phyloP scores from a whole-genome alignment of 768 basidiomycete genomes.

The Boletus coccyginus region DNA sequence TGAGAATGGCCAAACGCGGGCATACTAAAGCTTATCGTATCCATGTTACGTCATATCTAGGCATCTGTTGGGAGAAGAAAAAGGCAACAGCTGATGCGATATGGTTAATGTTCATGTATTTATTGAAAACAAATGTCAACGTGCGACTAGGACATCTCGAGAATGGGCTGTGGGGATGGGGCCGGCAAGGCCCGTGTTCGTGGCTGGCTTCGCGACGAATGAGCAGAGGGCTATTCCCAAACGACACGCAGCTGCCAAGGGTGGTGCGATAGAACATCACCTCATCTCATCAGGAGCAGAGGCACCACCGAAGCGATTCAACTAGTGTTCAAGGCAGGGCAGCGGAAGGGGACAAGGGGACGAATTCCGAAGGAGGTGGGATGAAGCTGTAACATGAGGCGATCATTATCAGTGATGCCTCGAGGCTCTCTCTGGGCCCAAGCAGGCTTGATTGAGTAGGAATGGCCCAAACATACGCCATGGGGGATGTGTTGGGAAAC shows the following conservation, averaged over 20 bases:
- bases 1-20: background rate
- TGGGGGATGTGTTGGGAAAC: constrained; percentile 7
- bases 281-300: background rate
- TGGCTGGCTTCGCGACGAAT: background rate
- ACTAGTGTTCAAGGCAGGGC: background rate
- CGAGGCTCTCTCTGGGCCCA: constrained; percentile 15
- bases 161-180: background rate
- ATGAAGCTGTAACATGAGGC: constrained; percentile 16
- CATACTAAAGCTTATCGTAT: background rate
- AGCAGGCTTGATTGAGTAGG: constrained; percentile 17
- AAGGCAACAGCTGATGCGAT: too few species aligned
- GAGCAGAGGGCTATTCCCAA: constrained; percentile 2
- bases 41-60: background rate
- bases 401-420: constrained; percentile 30
- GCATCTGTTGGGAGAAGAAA: background rate
- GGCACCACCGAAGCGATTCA: background rate
- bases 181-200: background rate
- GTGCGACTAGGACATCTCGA: too few species aligned
- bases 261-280: background rate
- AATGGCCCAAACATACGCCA: constrained; percentile 1
- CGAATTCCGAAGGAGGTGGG: constrained; percentile 1
- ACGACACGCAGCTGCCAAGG: background rate
- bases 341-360: background rate
- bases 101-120: background rate
- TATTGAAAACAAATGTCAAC: background rate